phyloP scores from a whole-genome alignment of 352 stramenopile genomes.

The Pythium graminicola region DNA sequence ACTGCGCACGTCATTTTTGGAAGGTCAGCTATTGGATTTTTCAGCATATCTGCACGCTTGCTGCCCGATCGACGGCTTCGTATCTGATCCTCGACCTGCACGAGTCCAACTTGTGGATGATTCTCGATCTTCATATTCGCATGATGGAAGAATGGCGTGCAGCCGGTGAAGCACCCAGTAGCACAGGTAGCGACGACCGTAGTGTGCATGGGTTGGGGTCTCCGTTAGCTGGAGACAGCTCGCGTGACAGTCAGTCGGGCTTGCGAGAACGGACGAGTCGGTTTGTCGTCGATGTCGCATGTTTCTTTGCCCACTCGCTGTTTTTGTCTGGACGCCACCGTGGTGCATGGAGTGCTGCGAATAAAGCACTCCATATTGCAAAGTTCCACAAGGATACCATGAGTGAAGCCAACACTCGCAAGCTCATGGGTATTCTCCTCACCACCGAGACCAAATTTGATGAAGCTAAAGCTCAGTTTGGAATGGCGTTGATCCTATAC shows the following conservation, averaged over 20 bases:
- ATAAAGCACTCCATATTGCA: slow-evolving; percentile 66
- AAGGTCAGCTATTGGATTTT: slow-evolving; percentile 78
- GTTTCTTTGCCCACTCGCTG: slow-evolving; percentile 65
- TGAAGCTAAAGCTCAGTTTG: slow-evolving; percentile 75
- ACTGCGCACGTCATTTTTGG: slow-evolving; percentile 58
- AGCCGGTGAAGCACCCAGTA: slow-evolving; percentile 1
- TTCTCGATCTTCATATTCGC: slow-evolving; percentile 60
- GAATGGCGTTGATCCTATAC: slow-evolving; percentile 66
- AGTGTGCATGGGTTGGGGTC: not conserved
- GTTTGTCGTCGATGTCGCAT: slow-evolving; percentile 63
- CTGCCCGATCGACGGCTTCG: slow-evolving; percentile 58
- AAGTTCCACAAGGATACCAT: slow-evolving; percentile 67
- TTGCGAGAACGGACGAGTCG: slow-evolving; percentile 42
- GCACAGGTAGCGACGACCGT: not conserved
- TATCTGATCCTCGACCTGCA: slow-evolving; percentile 79
- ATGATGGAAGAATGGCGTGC: slow-evolving; percentile 61
- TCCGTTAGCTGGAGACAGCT: slow-evolving; percentile 10
- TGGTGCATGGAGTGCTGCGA: slow-evolving; percentile 62
- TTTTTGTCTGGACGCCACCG: slow-evolving; percentile 69
- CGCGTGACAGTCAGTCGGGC: not conserved
- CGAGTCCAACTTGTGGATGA: slow-evolving; percentile 79
- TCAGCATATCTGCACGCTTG: slow-evolving; percentile 73
- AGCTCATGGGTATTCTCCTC: slow-evolving; percentile 71
- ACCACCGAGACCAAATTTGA: slow-evolving; percentile 82
- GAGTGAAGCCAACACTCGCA: slow-evolving; percentile 63